phyloP scores from a whole-genome alignment of 768 basidiomycete species.

The Rubroboletus pulcherrimus region DNA sequence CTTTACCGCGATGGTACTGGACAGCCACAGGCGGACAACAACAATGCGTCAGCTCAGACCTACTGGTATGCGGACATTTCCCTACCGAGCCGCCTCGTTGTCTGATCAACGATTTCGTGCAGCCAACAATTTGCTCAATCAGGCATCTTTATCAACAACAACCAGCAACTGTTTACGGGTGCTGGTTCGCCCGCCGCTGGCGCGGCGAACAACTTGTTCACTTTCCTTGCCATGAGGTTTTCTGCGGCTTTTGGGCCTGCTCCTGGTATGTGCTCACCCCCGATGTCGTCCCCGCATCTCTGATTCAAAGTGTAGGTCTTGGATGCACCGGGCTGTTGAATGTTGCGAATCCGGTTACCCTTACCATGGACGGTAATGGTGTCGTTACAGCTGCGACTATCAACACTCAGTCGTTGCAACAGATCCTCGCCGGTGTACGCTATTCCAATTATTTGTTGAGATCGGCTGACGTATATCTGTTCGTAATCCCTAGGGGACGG shows the following conservation, averaged over 20 bases:
- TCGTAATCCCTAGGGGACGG: conserved; percentile 1
- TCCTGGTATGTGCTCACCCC: conserved; percentile 15
- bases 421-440: conserved; percentile 14
- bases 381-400: conserved; percentile 26
- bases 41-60: conserved; percentile 18
- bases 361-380: conserved; percentile 26
- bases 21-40: conserved; percentile 21
- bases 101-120: background rate
- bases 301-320: conserved; percentile 18
- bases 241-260: conserved; percentile 22
- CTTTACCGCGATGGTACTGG: conserved; percentile 27
- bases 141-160: conserved; percentile 23
- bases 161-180: conserved; percentile 19
- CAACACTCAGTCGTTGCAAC: conserved; percentile 18
- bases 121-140: conserved; percentile 22
- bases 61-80: conserved; percentile 19
- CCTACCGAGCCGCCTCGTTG: background rate
- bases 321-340: conserved; percentile 21
- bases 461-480: background rate
- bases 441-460: background rate
- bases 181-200: conserved; percentile 19
- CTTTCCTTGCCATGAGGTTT: conserved; percentile 30
- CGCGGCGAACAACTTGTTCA: conserved; percentile 24
- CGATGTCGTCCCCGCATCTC: background rate
- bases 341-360: conserved; percentile 19